Conservation (phyloP, 805 yeast species). For the Hanseniaspora lachancei region DNA sequence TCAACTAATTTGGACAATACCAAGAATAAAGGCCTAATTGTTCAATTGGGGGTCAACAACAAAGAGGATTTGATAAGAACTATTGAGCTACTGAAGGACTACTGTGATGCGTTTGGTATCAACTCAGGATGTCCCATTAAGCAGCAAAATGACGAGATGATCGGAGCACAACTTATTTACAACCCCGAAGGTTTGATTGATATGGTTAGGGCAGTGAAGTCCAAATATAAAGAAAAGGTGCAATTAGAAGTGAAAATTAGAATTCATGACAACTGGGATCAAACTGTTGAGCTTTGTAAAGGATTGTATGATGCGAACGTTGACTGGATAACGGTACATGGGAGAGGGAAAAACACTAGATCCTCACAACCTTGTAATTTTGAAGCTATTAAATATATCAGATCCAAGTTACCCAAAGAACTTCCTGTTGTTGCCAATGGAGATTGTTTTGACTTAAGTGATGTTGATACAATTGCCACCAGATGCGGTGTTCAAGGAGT, state of each 20-base stretch:
- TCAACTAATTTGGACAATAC: slow-evolving; percentile 60
- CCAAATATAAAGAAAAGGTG: slow-evolving; percentile 54
- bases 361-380: slow-evolving; percentile 72
- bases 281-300: slow-evolving; percentile 61
- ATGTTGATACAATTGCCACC: slow-evolving; percentile 48
- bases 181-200: slow-evolving; percentile 65
- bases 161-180: slow-evolving; percentile 89
- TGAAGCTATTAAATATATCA: slow-evolving; percentile 62
- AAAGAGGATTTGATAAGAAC: slow-evolving; percentile 68
- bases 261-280: slow-evolving; percentile 61
- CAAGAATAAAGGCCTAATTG: slow-evolving; percentile 41
- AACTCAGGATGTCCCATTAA: slow-evolving; percentile 97
- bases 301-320: slow-evolving; percentile 77
- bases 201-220: slow-evolving; percentile 76
- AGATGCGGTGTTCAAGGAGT: slow-evolving; percentile 77
- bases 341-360: slow-evolving; percentile 73
- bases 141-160: slow-evolving; percentile 89
- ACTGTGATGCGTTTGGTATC: slow-evolving; percentile 83
- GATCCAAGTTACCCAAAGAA: slow-evolving; percentile 32
- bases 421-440: slow-evolving; percentile 95
- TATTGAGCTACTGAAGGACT: slow-evolving; percentile 79
- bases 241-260: slow-evolving; percentile 85
- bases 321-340: slow-evolving; percentile 89
- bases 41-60: slow-evolving; percentile 84
- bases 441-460: slow-evolving; percentile 64